A percentile compares a stretch with the other conserved stretches of the same genome.
These are phyloP conservation scores for Kodamaea kaohsiungensis DNA, from an alignment of 805 yeast genomes.

Conservation along the genomic window DNA sequence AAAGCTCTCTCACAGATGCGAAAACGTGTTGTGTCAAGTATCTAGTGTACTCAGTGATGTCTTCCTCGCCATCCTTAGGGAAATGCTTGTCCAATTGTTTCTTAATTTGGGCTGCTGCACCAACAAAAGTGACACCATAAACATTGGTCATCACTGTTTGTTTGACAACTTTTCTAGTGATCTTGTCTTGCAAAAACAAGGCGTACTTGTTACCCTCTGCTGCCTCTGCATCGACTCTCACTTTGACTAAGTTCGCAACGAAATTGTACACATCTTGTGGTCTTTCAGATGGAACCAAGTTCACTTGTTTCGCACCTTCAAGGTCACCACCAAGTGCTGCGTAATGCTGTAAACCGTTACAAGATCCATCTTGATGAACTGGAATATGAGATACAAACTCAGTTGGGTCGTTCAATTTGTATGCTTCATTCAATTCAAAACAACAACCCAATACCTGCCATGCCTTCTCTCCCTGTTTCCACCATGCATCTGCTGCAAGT, in stretches of 20 bases:
- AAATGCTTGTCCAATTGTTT: slow-evolving; percentile 68
- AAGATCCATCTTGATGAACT: slow-evolving; percentile 85
- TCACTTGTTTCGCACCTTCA: slow-evolving; percentile 82
- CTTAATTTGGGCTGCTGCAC: slow-evolving; percentile 87
- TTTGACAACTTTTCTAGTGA: slow-evolving; percentile 86
- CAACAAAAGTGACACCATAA: slow-evolving; percentile 93
- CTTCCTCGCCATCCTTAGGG: slow-evolving; percentile 44
- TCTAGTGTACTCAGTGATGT: slow-evolving; percentile 43
- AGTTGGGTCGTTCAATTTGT: slow-evolving; percentile 61
- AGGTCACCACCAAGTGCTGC: slow-evolving; percentile 86
- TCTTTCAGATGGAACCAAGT: slow-evolving; percentile 64
- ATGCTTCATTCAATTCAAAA: slow-evolving; percentile 64
- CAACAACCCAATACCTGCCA: slow-evolving; percentile 80
- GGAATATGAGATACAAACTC: slow-evolving; percentile 70
- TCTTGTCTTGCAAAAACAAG: slow-evolving; percentile 53
- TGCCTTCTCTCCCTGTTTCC: slow-evolving; percentile 77
- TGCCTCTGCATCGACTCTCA: slow-evolving; percentile 54
- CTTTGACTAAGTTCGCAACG: slow-evolving; percentile 65
- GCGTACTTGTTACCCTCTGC: slow-evolving; percentile 58
- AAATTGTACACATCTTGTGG: slow-evolving; percentile 78
- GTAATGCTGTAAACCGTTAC: slow-evolving; percentile 84
- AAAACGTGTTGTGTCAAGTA: slow-evolving; percentile 81
- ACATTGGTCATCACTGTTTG: slow-evolving; percentile 99
- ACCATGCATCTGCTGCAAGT: slow-evolving; percentile 56
- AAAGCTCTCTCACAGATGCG: slow-evolving; percentile 78